phyloP scores from a whole-genome alignment of 169 alveolate genomes.

The Plasmodium knowlesi region DNA sequence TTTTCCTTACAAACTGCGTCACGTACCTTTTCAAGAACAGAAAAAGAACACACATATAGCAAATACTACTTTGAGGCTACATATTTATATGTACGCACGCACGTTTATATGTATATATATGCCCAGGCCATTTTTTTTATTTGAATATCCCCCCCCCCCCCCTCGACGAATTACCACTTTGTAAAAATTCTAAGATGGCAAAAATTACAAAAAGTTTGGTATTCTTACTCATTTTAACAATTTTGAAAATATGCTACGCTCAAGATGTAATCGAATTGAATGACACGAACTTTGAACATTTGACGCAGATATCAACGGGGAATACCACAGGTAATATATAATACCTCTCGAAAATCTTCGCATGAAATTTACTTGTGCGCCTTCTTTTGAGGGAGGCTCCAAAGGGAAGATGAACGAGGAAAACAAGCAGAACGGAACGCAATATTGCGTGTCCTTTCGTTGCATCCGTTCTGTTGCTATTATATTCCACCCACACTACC shows the following conservation, averaged over 20 bases:
- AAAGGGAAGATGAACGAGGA: background rate
- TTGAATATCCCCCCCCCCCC: background rate
- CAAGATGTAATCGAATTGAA: constrained; percentile 78
- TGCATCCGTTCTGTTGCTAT: background rate
- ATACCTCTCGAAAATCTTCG: background rate
- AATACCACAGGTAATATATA: constrained; percentile 78
- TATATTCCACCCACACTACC: background rate
- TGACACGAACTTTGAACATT: constrained; percentile 80
- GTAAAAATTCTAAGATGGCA: constrained; percentile 40
- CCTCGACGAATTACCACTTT: background rate
- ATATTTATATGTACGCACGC: background rate
- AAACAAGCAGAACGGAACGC: background rate
- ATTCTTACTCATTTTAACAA: constrained; percentile 27
- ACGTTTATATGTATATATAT: background rate
- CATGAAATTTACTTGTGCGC: background rate
- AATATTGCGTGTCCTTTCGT: background rate
- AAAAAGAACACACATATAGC: constrained; percentile 12
- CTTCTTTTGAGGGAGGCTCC: background rate
- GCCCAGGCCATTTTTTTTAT: background rate
- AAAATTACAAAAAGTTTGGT: constrained; percentile 12
- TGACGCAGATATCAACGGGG: constrained; percentile 83
- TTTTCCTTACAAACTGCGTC: background rate
- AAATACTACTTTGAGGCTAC: background rate
- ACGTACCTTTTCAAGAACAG: background rate
- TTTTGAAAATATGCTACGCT: constrained; percentile 27